These are phyloP conservation scores for Schizochytrium sp. DNA, from an alignment of 108 stramenopile species.

Conservation along the genomic window DNA sequence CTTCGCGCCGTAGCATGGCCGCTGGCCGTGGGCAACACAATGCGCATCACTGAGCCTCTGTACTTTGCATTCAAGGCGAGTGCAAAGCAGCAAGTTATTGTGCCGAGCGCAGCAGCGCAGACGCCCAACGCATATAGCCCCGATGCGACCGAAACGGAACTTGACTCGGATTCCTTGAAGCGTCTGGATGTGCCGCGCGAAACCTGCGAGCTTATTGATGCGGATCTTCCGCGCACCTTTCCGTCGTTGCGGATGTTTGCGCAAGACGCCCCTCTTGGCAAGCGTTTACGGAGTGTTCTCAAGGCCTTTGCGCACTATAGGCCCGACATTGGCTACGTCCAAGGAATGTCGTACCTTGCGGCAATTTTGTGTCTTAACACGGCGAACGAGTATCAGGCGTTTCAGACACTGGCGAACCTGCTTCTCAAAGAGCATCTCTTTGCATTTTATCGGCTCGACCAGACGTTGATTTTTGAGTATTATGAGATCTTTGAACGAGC, in stretches of 20 bases:
- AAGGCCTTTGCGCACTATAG: neutral
- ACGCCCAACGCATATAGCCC: neutral
- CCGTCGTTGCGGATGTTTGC: neutral
- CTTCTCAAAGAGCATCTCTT: neutral
- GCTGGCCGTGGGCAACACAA: neutral
- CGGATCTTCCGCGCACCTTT: neutral
- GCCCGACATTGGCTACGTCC: neutral
- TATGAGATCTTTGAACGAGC: neutral
- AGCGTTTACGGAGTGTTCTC: neutral
- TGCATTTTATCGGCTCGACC: neutral
- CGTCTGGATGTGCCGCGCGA: neutral
- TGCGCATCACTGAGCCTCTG: neutral
- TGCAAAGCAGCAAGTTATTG: neutral
- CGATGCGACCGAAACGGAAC: neutral
- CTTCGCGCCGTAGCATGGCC: neutral
- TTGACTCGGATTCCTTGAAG: neutral
- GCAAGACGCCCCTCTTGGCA: neutral
- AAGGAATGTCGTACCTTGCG: slow-evolving; percentile 3
- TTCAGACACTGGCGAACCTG: neutral
- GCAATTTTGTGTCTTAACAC: neutral
- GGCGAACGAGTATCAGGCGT: neutral
- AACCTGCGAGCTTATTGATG: neutral
- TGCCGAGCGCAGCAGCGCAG: neutral
- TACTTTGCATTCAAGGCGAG: neutral
- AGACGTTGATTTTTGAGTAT: neutral